phyloP scores from a whole-genome alignment of 129 eudicot species.

The Ambrosia trifida region DNA sequence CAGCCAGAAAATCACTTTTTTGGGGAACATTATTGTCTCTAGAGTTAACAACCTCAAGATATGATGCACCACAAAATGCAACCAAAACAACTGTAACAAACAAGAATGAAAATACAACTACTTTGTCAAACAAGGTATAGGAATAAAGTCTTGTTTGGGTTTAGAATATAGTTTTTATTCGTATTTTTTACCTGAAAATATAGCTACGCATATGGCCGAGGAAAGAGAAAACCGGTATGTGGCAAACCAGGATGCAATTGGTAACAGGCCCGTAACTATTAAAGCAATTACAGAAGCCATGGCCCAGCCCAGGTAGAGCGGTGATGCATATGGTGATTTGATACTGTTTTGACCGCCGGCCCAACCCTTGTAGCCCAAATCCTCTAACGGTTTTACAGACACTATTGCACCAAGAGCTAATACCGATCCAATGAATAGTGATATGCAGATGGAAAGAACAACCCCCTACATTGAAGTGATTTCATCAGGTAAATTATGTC shows the following conservation, averaged over 20 bases:
- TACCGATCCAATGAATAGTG: slow-evolving; percentile 75
- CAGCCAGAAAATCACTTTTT: slow-evolving; percentile 85
- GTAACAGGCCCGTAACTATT: slow-evolving; percentile 81
- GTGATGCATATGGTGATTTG: slow-evolving; percentile 83
- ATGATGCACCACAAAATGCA: slow-evolving; percentile 92
- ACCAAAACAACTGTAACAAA: slow-evolving; percentile 70
- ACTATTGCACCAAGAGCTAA: slow-evolving; percentile 89
- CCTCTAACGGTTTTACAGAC: slow-evolving; percentile 92
- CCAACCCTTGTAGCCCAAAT: slow-evolving; percentile 75
- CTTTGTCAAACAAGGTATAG: not conserved
- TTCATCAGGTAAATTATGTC: not conserved
- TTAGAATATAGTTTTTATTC: not conserved
- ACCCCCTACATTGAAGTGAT: slow-evolving; percentile 55
- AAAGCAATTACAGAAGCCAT: slow-evolving; percentile 90
- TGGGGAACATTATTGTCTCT: slow-evolving; percentile 67
- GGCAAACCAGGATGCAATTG: slow-evolving; percentile 95
- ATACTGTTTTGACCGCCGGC: slow-evolving; percentile 52
- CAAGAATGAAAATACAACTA: not conserved
- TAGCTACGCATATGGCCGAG: slow-evolving; percentile 80
- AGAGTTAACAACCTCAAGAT: slow-evolving; percentile 68
- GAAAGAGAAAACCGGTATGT: slow-evolving; percentile 86
- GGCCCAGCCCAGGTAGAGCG: slow-evolving; percentile 92
- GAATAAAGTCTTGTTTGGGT: not conserved
- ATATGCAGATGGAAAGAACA: slow-evolving; percentile 68
- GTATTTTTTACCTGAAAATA: slow-evolving; percentile 66